phyloP scores from a whole-genome alignment of 768 basidiomycete genomes.

The Mycena epipterygia region DNA sequence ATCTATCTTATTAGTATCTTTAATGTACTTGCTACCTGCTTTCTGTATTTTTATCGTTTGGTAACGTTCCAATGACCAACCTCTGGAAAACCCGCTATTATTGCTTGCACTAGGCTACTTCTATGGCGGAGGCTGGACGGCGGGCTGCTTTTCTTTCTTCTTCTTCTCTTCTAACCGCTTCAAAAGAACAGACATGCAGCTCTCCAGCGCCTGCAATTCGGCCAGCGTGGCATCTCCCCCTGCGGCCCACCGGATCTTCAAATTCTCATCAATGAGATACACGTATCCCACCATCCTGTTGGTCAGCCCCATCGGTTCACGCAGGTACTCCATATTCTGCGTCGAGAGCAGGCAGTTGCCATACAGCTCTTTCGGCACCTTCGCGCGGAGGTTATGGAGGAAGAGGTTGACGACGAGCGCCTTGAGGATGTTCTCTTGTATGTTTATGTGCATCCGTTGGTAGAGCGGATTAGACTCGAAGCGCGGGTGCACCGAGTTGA shows the following conservation, averaged over 20 bases:
- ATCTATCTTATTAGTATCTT: conserved; percentile 20
- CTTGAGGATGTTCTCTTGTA: conserved; percentile 95
- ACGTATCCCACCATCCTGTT: conserved; percentile 95
- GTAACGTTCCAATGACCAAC: too few relatives aligned
- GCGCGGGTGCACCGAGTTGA: conserved; percentile 64
- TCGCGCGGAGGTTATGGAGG: conserved; percentile 76
- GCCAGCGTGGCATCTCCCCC: conserved; percentile 86
- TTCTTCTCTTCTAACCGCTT: conserved; percentile 62
- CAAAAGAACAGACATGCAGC: conserved; percentile 77
- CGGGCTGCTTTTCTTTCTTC: conserved; percentile 35
- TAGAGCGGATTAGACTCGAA: conserved; percentile 71
- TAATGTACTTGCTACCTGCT: too few relatives aligned
- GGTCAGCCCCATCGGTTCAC: conserved; percentile 87
- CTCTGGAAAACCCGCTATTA: too few relatives aligned
- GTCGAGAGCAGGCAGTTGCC: conserved; percentile 83
- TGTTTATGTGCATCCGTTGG: conserved; percentile 88
- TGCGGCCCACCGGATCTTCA: conserved; percentile 93
- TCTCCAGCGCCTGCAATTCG: conserved; percentile 78
- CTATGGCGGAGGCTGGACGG: background rate
- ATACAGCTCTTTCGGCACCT: conserved; percentile 75
- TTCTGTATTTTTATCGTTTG: background rate
- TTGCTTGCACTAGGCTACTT: too few relatives aligned
- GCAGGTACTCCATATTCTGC: conserved; percentile 88
- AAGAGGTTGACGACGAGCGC: conserved; percentile 91
- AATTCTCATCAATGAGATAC: conserved; percentile 88